Conservation (phyloP, 306 rosid genomes). For the Sindora glabra region DNA sequence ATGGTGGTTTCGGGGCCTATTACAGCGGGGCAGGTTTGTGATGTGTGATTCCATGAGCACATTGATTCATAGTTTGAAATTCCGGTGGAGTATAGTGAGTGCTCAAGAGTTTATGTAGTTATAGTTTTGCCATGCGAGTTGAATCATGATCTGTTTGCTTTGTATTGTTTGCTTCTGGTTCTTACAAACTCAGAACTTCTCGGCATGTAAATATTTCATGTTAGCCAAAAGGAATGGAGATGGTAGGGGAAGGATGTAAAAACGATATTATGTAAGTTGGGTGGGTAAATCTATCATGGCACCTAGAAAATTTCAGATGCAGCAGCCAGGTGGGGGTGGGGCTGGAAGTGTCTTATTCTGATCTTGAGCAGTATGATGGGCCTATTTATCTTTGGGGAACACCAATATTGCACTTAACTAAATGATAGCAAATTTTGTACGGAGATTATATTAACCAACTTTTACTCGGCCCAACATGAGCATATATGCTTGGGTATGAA, state of each 20-base stretch:
- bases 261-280: neutral
- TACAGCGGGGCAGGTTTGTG: conserved; percentile 73
- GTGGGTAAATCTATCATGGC: neutral
- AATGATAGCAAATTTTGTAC: too few relatives aligned
- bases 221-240: neutral
- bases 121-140: neutral
- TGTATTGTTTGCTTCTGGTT: conserved; percentile 6
- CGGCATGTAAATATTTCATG: neutral
- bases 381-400: too few relatives aligned
- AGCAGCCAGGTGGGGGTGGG: too few relatives aligned
- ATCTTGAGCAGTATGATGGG: too few relatives aligned
- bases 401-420: too few relatives aligned
- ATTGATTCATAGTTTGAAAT: neutral
- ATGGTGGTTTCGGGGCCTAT: conserved; percentile 69
- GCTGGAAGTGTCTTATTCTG: too few relatives aligned
- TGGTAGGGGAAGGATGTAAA: neutral
- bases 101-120: neutral
- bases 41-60: neutral
- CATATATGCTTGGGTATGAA: too few relatives aligned
- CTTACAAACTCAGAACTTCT: neutral
- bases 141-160: conserved; percentile 18
- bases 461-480: too few relatives aligned
- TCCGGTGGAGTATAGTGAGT: neutral
- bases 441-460: too few relatives aligned
- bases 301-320: too few relatives aligned